phyloP scores from a whole-genome alignment of 1,139 yeast genomes.

The Taphrina confusa region DNA sequence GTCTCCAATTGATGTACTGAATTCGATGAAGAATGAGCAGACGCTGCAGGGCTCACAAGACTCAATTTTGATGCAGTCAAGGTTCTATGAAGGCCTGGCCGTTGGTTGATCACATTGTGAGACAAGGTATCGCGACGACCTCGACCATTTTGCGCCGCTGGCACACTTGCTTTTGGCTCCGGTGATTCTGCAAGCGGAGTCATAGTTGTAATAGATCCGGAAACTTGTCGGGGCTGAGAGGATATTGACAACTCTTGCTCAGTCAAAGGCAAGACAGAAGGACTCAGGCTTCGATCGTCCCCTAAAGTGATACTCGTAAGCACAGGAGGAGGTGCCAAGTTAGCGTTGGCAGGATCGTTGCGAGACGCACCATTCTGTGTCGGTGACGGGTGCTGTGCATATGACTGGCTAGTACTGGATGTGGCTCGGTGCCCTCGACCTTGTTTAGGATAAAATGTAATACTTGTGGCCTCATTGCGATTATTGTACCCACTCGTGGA shows the following conservation, averaged over 20 bases:
- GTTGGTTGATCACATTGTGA: neutral
- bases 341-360: neutral
- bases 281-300: conserved; percentile 17
- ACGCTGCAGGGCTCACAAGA: conserved; percentile 24
- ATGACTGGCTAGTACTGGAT: neutral
- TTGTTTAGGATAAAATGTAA: conserved; percentile 15
- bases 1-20: conserved; percentile 6
- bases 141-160: neutral
- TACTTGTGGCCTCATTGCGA: neutral
- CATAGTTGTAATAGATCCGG: neutral
- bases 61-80: conserved; percentile 21
- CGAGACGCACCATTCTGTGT: neutral
- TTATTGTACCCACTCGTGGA: conserved; percentile 2
- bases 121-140: conserved; percentile 9
- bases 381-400: conserved; percentile 4
- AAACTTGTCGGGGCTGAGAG: conserved; percentile 1
- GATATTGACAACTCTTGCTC: conserved; percentile 21
- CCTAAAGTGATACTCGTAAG: neutral
- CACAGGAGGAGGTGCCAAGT: neutral
- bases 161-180: neutral
- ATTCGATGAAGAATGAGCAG: conserved; percentile 12
- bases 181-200: conserved; percentile 1
- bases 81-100: conserved; percentile 13
- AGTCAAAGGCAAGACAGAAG: conserved; percentile 20
- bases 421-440: conserved; percentile 7